These are phyloP conservation scores for Calonectria pseudoreteaudii DNA, from an alignment of 2,329 filamentous ascomycete species.

Conservation along the genomic window DNA sequence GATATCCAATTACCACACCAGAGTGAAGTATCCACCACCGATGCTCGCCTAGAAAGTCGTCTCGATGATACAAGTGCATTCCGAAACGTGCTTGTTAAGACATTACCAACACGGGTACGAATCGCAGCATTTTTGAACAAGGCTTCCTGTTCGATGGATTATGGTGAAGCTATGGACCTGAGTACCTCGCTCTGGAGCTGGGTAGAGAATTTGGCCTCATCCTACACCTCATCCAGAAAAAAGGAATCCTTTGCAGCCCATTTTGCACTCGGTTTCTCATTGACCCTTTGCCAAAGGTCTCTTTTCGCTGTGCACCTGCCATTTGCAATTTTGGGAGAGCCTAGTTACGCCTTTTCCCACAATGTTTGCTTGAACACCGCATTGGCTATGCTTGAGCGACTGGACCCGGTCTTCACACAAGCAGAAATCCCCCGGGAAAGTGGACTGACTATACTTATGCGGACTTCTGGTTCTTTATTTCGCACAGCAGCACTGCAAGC, in stretches of 20 bases:
- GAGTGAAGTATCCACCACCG: neutral
- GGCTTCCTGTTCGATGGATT: neutral
- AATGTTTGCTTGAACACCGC: neutral
- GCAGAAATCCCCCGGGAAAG: neutral
- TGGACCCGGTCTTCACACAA: neutral
- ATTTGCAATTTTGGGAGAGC: neutral
- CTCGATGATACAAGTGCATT: neutral
- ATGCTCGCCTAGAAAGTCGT: no score
- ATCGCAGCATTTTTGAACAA: neutral
- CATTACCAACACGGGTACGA: neutral
- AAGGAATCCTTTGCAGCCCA: neutral
- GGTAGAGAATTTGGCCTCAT: neutral
- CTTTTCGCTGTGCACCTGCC: neutral
- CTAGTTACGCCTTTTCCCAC: neutral
- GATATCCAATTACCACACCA: neutral
- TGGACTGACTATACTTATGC: neutral
- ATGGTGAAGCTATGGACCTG: neutral
- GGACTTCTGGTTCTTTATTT: neutral
- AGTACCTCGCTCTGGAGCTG: neutral
- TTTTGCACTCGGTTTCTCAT: neutral
- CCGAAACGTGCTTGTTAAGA: neutral
- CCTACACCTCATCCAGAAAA: neutral
- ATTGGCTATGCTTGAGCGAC: neutral
- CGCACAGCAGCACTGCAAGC: neutral
- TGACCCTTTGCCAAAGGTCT: neutral